phyloP scores from a whole-genome alignment of 139 green algal genomes.

The Chlorella sorokiniana region DNA sequence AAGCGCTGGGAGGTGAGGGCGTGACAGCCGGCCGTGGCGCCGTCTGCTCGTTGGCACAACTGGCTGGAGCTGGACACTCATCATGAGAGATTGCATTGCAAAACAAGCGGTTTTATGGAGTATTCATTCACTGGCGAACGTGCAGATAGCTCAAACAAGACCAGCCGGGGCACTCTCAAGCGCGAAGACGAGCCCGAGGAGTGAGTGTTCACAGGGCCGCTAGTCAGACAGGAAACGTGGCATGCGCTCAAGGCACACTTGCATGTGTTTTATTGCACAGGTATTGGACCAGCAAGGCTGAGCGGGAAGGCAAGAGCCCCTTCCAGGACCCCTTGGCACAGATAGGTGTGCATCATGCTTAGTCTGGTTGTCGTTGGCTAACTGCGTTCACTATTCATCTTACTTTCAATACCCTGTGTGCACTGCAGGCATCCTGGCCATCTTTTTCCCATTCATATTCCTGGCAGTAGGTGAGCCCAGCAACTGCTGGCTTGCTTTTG shows the following conservation, averaged over 20 bases:
- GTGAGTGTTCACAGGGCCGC: slow-evolving; percentile 9
- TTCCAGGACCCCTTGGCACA: slow-evolving; percentile 54
- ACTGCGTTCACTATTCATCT: not conserved
- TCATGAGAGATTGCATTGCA: no score
- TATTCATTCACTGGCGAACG: no score
- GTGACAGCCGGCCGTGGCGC: not conserved
- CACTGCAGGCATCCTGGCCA: slow-evolving; percentile 41
- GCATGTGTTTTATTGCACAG: slow-evolving; percentile 15
- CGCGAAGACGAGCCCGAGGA: slow-evolving; percentile 60
- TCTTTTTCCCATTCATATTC: slow-evolving; percentile 59
- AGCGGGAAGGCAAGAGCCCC: slow-evolving; percentile 46
- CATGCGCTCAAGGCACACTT: not conserved
- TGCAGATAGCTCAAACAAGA: slow-evolving; percentile 21
- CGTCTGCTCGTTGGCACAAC: no score
- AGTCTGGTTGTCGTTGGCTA: no score
- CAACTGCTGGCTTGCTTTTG: not conserved
- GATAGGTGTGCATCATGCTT: slow-evolving; percentile 35
- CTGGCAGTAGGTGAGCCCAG: slow-evolving; percentile 31
- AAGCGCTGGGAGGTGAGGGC: slow-evolving; percentile 22
- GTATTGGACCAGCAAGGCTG: slow-evolving; percentile 46
- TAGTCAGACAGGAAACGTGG: not conserved
- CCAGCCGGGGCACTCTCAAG: slow-evolving; percentile 20
- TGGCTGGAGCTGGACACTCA: no score
- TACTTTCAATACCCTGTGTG: not conserved
- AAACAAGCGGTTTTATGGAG: no score